phyloP scores from a whole-genome alignment of 306 rosid genomes.

The Citrullus mucosospermus region DNA sequence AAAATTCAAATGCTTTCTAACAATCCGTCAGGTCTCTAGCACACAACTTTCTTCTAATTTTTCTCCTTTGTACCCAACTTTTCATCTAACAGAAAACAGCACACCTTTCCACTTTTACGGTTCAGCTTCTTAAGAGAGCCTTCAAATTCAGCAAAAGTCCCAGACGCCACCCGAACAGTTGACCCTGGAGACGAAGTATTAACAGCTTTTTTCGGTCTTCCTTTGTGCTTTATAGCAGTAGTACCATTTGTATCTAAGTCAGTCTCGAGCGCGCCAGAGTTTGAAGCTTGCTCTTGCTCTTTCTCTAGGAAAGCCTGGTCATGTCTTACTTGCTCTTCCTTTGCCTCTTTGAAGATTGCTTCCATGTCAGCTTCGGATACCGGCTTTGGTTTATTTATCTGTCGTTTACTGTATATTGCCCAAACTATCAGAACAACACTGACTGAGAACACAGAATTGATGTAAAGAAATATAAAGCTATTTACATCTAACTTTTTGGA shows the following conservation, averaged over 20 bases:
- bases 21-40: not conserved
- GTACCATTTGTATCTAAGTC: conserved; percentile 15
- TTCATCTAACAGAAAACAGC: conserved; percentile 12
- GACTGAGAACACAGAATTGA: not conserved
- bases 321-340: conserved; percentile 61
- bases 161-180: conserved; percentile 51
- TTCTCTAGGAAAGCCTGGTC: conserved; percentile 61
- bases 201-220: conserved; percentile 22
- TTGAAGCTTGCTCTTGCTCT: conserved; percentile 21
- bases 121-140: conserved; percentile 76
- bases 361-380: conserved; percentile 59
- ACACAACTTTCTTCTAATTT: not conserved
- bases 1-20: not conserved
- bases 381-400: conserved; percentile 72
- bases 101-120: conserved; percentile 56
- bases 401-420: conserved; percentile 44
- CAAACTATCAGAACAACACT: conserved; percentile 7
- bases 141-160: conserved; percentile 57
- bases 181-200: conserved; percentile 46
- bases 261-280: conserved; percentile 18
- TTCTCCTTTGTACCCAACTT: not conserved
- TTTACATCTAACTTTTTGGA: not conserved
- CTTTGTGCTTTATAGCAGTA: conserved; percentile 37
- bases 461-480: not conserved
- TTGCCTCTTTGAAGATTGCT: conserved; percentile 52